Evolutionary conservation across 129 eudicot species (phyloP).

Genomic region (Centaurea solstitialis): DNA sequence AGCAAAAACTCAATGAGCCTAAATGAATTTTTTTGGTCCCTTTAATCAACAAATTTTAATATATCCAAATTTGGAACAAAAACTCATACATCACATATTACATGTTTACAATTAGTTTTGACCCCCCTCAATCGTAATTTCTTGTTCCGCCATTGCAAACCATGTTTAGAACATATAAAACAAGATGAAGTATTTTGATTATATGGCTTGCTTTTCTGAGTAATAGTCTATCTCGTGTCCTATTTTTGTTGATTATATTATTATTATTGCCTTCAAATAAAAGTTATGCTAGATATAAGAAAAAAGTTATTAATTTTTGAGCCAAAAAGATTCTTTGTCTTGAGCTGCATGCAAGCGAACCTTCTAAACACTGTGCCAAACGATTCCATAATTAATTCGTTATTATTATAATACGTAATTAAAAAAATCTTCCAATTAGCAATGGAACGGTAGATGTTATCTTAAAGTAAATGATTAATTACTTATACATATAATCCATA

Average conservation of each 20-base stretch:
- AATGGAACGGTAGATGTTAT: neutral
- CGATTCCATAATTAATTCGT: neutral
- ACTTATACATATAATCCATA: neutral
- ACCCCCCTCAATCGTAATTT: too few species aligned
- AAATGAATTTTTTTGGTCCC: too few species aligned
- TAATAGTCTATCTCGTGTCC: neutral
- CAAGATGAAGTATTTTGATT: neutral
- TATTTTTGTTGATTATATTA: too few species aligned
- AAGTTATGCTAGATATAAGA: neutral
- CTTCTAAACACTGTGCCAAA: conserved; percentile 26
- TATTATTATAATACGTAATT: neutral
- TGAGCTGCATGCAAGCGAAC: conserved; percentile 36
- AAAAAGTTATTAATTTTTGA: neutral
- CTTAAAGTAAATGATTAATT: neutral
- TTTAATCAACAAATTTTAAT: too few species aligned
- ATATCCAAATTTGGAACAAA: too few species aligned
- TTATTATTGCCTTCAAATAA: neutral
- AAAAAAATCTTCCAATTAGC: neutral
- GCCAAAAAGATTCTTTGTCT: conserved; percentile 25
- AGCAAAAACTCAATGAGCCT: too few species aligned
- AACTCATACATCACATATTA: too few species aligned
- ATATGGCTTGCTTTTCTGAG: neutral
- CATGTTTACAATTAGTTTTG: too few species aligned
- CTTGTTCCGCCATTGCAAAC: too few species aligned
- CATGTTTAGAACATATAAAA: neutral